These are phyloP conservation scores for Dianthus caryophyllus DNA, from an alignment of 148 eudicot genomes.

Conservation along the genomic window DNA sequence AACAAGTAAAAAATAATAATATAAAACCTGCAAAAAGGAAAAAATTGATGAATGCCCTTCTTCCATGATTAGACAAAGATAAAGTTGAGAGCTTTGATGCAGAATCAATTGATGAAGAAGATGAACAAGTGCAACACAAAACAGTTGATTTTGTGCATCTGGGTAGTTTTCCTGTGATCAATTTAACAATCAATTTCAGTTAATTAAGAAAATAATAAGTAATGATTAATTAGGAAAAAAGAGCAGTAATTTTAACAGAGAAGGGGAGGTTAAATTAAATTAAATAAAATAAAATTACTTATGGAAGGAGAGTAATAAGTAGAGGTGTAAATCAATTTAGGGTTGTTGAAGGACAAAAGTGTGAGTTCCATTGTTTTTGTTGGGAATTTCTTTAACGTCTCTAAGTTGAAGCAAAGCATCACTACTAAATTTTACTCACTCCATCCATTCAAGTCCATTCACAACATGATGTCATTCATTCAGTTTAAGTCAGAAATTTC, in stretches of 20 bases:
- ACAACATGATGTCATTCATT: no score
- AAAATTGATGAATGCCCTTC: constrained; percentile 30
- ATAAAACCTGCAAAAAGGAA: constrained; percentile 24
- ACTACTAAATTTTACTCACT: no score
- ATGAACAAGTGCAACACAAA: constrained; percentile 24
- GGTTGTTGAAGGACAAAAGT: constrained; percentile 17
- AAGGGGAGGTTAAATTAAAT: neutral
- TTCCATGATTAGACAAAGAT: constrained; percentile 22
- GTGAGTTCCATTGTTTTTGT: constrained; percentile 25
- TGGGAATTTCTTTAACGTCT: neutral
- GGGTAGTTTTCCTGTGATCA: constrained; percentile 18
- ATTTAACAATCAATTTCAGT: neutral
- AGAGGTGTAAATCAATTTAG: constrained; percentile 14
- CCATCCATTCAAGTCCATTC: no score
- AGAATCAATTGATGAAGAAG: constrained; percentile 21
- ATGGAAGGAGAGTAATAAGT: neutral
- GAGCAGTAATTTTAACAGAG: no score
- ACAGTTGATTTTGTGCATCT: constrained; percentile 17
- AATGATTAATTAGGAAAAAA: neutral
- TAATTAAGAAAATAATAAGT: neutral
- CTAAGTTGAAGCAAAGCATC: no score
- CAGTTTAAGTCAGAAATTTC: no score
- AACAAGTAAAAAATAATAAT: neutral
- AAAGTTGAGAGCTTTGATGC: neutral
- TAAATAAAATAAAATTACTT: neutral